A percentile compares a stretch with the other conserved stretches of the same genome.
Conservation (phyloP, 1,284 basidiomycete species). For the Pyrrhoderma lamaoense region DNA sequence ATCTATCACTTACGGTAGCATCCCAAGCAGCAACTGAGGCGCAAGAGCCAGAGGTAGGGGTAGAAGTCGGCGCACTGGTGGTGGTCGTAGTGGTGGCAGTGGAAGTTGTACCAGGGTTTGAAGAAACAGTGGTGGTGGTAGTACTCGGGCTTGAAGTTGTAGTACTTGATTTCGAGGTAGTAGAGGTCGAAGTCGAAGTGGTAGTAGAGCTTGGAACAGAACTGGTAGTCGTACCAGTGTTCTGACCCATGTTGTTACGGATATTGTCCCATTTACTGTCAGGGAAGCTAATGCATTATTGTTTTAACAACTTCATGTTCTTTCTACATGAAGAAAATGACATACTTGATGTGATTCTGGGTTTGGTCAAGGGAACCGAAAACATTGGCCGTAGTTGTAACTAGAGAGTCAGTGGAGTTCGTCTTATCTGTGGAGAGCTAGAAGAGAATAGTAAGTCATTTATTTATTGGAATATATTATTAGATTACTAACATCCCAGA, state of each 20-base stretch:
- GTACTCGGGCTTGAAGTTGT: conserved; percentile 25
- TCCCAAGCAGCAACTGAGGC: conserved; percentile 47
- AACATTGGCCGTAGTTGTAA: conserved; percentile 39
- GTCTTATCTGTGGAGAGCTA: conserved; percentile 60
- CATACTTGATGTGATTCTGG: conserved; percentile 61
- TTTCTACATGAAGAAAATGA: not conserved
- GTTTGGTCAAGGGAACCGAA: conserved; percentile 54
- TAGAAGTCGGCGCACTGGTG: conserved; percentile 17
- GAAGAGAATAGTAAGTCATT: conserved; percentile 28
- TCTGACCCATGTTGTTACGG: conserved; percentile 48
- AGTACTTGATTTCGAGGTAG: conserved; percentile 18
- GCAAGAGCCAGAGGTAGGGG: conserved; percentile 29
- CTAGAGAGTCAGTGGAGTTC: conserved; percentile 45
- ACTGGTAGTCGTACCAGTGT: conserved; percentile 21
- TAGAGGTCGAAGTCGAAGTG: conserved; percentile 8
- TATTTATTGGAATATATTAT: not conserved
- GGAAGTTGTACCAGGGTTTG: conserved; percentile 18
- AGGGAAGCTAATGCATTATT: conserved; percentile 39
- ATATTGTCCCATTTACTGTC: conserved; percentile 66
- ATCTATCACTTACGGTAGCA: conserved; percentile 27
- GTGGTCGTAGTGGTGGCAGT: conserved; percentile 3
- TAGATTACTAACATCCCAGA: conserved; percentile 58
- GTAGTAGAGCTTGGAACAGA: conserved; percentile 23
- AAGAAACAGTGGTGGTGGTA: conserved; percentile 19
- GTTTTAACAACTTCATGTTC: not conserved